Evolutionary conservation across 2,329 filamentous ascomycete genomes (phyloP).

Genomic region (Penicillium corylophilum): DNA sequence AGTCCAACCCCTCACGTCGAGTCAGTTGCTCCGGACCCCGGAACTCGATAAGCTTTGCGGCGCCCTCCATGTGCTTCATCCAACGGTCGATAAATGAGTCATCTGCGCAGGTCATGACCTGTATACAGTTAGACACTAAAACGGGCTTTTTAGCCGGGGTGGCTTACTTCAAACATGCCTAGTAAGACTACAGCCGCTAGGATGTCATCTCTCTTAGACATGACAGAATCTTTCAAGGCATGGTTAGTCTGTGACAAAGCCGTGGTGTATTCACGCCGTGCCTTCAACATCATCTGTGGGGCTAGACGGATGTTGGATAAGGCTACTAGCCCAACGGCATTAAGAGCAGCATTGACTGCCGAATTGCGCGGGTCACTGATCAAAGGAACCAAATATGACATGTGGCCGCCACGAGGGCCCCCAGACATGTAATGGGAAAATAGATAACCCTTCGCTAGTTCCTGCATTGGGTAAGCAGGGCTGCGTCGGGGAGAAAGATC

Average conservation of each 20-base stretch:
- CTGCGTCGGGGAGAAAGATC: not conserved
- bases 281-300: not conserved
- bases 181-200: not conserved
- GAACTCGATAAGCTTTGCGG: conserved; percentile 10
- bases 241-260: not conserved
- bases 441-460: not conserved
- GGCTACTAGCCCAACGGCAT: not conserved
- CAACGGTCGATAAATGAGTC: conserved; percentile 10
- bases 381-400: not conserved
- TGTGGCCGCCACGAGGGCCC: not conserved
- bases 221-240: not conserved
- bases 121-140: not conserved
- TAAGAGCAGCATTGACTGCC: not conserved
- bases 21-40: not conserved
- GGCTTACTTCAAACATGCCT: not conserved
- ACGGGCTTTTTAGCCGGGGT: not conserved
- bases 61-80: conserved; percentile 16
- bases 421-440: not conserved
- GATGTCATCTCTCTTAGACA: not conserved
- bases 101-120: conserved; percentile 8
- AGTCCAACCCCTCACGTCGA: not conserved
- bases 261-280: not conserved
- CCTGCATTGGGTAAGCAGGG: not conserved
- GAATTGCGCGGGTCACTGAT: not conserved
- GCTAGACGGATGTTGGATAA: not conserved